Conservation (phyloP, 768 basidiomycete species). For the Amanita thiersii region DNA sequence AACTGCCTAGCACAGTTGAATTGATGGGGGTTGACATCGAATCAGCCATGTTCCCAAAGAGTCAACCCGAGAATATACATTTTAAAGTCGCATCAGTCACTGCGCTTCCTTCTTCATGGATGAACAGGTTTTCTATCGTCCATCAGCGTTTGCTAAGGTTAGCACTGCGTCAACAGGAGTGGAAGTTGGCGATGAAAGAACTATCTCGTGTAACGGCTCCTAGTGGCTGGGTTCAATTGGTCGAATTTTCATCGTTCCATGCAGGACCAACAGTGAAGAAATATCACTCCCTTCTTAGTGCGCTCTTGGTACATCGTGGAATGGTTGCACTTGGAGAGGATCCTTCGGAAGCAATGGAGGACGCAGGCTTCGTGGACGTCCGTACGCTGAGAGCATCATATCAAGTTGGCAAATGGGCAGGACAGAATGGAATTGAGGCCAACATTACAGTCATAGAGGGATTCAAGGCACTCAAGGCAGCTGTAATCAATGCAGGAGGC, state of each 20-base stretch:
- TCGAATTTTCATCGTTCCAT: too few species aligned
- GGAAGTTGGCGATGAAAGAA: background rate
- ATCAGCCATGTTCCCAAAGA: background rate
- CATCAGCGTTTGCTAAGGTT: background rate
- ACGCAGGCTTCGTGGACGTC: too few species aligned
- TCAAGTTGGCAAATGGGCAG: conserved; percentile 3
- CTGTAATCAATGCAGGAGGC: background rate
- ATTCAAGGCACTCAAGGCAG: background rate
- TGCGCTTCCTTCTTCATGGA: background rate
- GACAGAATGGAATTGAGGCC: background rate
- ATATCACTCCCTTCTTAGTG: too few species aligned
- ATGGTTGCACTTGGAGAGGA: too few species aligned
- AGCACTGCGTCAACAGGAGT: background rate
- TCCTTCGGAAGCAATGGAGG: too few species aligned
- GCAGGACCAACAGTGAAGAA: too few species aligned
- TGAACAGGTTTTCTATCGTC: background rate
- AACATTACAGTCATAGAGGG: background rate
- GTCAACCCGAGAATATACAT: background rate
- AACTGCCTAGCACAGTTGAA: background rate
- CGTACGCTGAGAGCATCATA: too few species aligned
- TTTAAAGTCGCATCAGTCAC: background rate
- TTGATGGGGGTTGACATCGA: background rate
- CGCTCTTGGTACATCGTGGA: too few species aligned
- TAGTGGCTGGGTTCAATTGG: background rate
- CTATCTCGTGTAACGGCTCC: background rate